Conservation (phyloP, 1,284 basidiomycete species). For the Cryptococcus sp. region DNA sequence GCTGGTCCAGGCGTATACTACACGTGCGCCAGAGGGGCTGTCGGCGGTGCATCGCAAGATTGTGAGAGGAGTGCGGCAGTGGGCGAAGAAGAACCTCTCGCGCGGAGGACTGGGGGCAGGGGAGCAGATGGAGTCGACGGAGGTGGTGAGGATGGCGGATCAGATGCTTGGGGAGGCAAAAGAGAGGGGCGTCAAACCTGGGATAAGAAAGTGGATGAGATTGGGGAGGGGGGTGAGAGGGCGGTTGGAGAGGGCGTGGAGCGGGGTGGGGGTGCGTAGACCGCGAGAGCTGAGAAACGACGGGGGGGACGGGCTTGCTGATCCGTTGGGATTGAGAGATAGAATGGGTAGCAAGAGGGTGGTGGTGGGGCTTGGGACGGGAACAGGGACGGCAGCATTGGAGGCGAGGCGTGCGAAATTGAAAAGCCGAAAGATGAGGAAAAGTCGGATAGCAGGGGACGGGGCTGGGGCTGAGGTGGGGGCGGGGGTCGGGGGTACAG, state of each 20-base stretch:
- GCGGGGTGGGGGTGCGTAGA: not conserved
- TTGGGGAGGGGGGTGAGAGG: not conserved
- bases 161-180: not conserved
- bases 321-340: not conserved
- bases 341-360: not conserved
- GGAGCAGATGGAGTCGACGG: not conserved
- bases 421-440: no score
- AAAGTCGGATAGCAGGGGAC: no score
- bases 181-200: not conserved
- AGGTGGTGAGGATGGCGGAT: not conserved
- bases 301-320: not conserved
- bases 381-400: not conserved
- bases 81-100: constrained; percentile 1
- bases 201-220: not conserved
- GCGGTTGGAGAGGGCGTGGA: not conserved
- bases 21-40: not conserved
- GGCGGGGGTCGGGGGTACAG: no score
- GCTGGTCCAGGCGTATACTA: not conserved
- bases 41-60: constrained; percentile 3
- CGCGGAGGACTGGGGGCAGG: not conserved
- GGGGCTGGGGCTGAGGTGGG: no score
- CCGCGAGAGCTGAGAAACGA: not conserved
- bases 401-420: not conserved
- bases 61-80: constrained; percentile 5
- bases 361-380: not conserved